Evolutionary conservation across 2,329 filamentous ascomycete genomes (phyloP).

Genomic region (Parastagonospora nodorum): DNA sequence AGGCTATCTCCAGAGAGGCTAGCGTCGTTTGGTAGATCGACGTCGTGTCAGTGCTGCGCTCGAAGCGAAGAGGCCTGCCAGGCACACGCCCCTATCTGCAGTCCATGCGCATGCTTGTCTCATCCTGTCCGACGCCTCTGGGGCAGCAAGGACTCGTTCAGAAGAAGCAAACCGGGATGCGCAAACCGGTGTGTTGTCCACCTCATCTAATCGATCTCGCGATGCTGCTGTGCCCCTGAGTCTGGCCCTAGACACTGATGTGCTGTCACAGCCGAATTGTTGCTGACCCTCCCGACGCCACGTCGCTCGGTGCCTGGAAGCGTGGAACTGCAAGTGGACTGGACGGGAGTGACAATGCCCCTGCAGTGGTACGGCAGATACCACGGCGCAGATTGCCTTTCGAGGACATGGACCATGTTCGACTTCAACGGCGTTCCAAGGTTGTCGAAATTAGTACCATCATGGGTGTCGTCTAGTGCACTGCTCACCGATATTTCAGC

Average conservation of each 20-base stretch:
- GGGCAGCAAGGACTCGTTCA: constrained; percentile 15
- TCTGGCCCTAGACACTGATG: constrained; percentile 12
- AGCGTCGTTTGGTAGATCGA: constrained; percentile 28
- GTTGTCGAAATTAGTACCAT: constrained; percentile 30
- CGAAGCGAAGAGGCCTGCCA: constrained; percentile 24
- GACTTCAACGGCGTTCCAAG: constrained; percentile 30
- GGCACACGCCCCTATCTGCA: constrained; percentile 20
- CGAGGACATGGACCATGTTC: constrained; percentile 24
- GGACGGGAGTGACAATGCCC: constrained; percentile 22
- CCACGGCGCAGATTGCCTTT: constrained; percentile 35
- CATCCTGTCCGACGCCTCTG: constrained; percentile 20
- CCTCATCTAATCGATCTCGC: background rate
- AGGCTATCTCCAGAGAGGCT: constrained; percentile 21
- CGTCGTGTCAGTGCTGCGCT: constrained; percentile 35
- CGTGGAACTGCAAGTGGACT: constrained; percentile 11
- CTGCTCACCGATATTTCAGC: constrained; percentile 41
- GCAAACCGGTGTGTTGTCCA: constrained; percentile 11
- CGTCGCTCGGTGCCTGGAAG: constrained; percentile 16
- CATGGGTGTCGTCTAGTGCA: constrained; percentile 26
- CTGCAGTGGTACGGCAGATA: constrained; percentile 31
- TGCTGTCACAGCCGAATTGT: constrained; percentile 17
- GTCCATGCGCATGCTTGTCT: constrained; percentile 28
- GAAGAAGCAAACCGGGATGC: constrained; percentile 5
- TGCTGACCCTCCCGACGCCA: constrained; percentile 31
- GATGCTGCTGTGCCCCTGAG: constrained; percentile 13